A percentile compares a stretch with the other conserved stretches of the same genome.
Evolutionary conservation across 192 early-diverging fungal genomes (phyloP).

Genomic region (Chytriomyces sp.): DNA sequence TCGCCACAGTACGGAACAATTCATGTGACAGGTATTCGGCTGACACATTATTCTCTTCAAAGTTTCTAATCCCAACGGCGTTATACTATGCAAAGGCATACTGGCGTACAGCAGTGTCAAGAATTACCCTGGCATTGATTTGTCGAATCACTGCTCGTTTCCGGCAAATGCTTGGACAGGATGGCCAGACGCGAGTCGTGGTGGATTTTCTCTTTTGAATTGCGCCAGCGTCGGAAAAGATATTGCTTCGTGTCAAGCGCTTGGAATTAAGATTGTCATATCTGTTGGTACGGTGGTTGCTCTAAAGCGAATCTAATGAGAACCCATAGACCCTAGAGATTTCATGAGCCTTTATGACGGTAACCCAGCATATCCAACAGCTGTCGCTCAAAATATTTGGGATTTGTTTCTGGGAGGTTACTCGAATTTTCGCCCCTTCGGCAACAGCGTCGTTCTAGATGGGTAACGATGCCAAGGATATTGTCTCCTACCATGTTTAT

Average conservation of each 20-base stretch:
- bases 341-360: conserved; percentile 46
- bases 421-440: conserved; percentile 65
- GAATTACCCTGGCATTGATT: conserved; percentile 61
- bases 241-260: conserved; percentile 69
- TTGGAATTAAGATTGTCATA: conserved; percentile 71
- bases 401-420: conserved; percentile 73
- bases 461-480: conserved; percentile 37
- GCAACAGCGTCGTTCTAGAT: conserved; percentile 62
- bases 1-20: conserved; percentile 16
- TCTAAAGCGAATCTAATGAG: neutral
- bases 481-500: neutral
- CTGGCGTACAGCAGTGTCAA: conserved; percentile 63
- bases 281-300: conserved; percentile 35
- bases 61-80: too few relatives aligned
- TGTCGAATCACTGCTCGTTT: conserved; percentile 65
- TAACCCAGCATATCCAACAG: conserved; percentile 42
- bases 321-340: conserved; percentile 47
- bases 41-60: neutral
- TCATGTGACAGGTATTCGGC: neutral
- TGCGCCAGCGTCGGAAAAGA: conserved; percentile 70
- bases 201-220: conserved; percentile 61
- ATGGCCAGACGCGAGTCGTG: conserved; percentile 47
- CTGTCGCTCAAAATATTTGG: conserved; percentile 69
- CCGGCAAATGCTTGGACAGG: conserved; percentile 29
- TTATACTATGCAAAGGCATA: conserved; percentile 25